Conservation (phyloP, 148 eudicot species). For the Rhododendron mucronatum region DNA sequence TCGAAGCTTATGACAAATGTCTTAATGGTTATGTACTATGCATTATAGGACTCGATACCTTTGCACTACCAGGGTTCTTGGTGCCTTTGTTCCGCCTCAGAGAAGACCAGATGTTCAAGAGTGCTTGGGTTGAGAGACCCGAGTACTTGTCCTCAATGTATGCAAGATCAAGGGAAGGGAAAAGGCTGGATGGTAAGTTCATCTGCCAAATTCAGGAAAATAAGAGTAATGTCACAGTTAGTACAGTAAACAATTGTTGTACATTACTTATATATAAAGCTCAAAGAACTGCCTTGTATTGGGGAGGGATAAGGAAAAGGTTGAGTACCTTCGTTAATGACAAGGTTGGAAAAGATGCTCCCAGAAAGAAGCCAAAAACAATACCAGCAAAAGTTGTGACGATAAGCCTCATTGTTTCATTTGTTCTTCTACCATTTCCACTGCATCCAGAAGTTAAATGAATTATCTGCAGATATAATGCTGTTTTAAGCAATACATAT, state of each 20-base stretch:
- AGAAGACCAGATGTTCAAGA: constrained; percentile 8
- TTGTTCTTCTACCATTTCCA: constrained; percentile 31
- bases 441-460: constrained; percentile 21
- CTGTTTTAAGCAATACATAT: background rate
- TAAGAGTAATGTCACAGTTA: background rate
- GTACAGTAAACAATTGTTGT: background rate
- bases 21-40: background rate
- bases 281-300: background rate
- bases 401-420: constrained; percentile 52
- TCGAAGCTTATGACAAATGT: background rate
- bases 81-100: background rate
- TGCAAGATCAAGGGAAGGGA: constrained; percentile 8
- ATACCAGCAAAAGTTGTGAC: constrained; percentile 54
- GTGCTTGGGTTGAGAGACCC: constrained; percentile 12
- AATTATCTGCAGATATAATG: background rate
- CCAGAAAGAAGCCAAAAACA: constrained; percentile 68
- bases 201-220: constrained; percentile 17
- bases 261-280: background rate
- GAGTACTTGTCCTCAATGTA: constrained; percentile 10
- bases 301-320: background rate
- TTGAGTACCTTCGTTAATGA: constrained; percentile 50
- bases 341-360: constrained; percentile 53
- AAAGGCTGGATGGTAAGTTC: background rate
- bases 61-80: constrained; percentile 25
- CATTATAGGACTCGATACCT: constrained; percentile 13